Base-by-base conservation (phyloP, 2,329 filamentous ascomycete species). In the Alternaria gansuensis region DNA sequence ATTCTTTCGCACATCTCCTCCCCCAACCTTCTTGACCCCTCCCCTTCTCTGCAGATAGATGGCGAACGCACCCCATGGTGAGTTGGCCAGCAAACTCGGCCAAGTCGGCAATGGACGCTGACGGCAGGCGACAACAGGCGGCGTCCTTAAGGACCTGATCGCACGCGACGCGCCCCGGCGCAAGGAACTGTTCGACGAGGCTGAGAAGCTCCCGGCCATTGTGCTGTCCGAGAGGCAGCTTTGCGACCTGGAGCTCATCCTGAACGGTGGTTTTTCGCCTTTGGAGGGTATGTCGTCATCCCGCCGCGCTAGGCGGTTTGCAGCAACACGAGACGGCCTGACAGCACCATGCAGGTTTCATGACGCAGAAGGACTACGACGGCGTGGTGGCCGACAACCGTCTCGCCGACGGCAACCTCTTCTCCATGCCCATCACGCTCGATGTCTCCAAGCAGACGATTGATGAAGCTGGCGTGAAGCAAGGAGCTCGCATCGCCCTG, bases 351-450 rank as follows among this genome's bases (percentile, higher is more conserved):
- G 44, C 64, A 96, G 92, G 93, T 75, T 99, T 99, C 84, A 90
- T 99, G 90, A 97, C 87, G 80, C 88, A 99, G 85, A 90, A 92
- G 82, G 95, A 99, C 81, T 99, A 97, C 85, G 90, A 96, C 80
- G 89, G 93, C 65, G 95, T 99, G 65, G 93, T 97, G 68, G 88
- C 90, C 79, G 87, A 94, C 71, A 89, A 91, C 83, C 91, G 95
- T 72, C 90, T 99, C 59, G 88, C 88, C 59, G 89, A 92, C 81
- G 95, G 95, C 78, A 89, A 88, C 77, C 90, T 99, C 72, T 98
- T 98, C 83, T 91, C 88, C 80, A 99, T 99, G 82, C 95, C 95
- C 74, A 98, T 99, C 80, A 96, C 91, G 71, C 89, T 99, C 67
- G 95, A 99, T 79, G 83, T 96, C 63, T 87, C 85, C 66, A 84